A percentile compares a stretch with the other conserved stretches of the same genome.
Conservation (phyloP, 768 basidiomycete species). For the Pisolithus marmoratus region DNA sequence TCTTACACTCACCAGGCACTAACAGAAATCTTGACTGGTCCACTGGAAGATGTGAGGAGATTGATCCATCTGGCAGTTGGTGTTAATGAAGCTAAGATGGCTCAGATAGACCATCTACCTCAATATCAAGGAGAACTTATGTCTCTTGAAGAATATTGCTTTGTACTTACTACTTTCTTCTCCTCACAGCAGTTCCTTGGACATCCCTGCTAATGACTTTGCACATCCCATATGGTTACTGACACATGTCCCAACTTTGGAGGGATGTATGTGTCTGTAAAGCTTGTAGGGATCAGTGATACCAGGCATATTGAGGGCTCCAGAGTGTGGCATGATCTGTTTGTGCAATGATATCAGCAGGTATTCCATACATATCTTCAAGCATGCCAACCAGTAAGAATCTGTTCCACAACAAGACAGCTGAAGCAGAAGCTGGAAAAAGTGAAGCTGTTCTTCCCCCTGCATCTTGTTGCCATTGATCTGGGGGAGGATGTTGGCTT, state of each 20-base stretch:
- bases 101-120: conserved; percentile 4
- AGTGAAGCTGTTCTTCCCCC: too few relatives aligned
- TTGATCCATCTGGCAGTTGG: conserved; percentile 98
- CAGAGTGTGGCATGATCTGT: conserved; percentile 87
- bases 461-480: too few relatives aligned
- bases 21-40: conserved; percentile 98
- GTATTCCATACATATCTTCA: conserved; percentile 91
- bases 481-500: too few relatives aligned
- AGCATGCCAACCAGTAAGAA: conserved; percentile 97
- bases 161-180: conserved; percentile 94
- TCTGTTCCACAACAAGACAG: conserved; percentile 90
- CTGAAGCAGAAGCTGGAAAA: conserved; percentile 65
- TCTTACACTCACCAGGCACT: conserved; percentile 77
- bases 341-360: conserved; percentile 91
- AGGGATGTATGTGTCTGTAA: conserved; percentile 94
- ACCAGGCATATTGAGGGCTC: conserved; percentile 96
- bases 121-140: conserved; percentile 40
- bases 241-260: conserved; percentile 89
- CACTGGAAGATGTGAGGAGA: conserved; percentile 89
- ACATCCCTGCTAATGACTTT: conserved; percentile 89
- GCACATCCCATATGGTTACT: conserved; percentile 99
- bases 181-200: conserved; percentile 97
- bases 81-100: conserved; percentile 86
- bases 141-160: conserved; percentile 98
- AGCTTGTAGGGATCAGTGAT: conserved; percentile 98